These are phyloP conservation scores for Caryocar brasiliense DNA, from an alignment of 441 rosid genomes.

Conservation along the genomic window DNA sequence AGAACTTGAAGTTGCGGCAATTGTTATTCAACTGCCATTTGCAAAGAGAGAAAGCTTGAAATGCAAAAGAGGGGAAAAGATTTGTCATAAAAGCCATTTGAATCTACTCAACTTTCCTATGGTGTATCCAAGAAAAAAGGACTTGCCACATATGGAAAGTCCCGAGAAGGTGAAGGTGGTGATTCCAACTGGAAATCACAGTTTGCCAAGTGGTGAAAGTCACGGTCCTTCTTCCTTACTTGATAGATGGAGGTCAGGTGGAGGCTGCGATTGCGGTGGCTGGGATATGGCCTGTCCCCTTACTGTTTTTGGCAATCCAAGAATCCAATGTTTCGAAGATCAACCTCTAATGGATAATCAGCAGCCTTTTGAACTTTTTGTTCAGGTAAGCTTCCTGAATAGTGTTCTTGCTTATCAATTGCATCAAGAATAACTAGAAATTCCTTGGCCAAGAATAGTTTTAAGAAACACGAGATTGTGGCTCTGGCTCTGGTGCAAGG, in stretches of 20 bases:
- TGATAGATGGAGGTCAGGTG: conserved; percentile 82
- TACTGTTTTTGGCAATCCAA: conserved; percentile 48
- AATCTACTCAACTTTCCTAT: conserved; percentile 45
- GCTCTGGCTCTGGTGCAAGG: too few relatives aligned
- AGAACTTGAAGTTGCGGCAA: conserved; percentile 66
- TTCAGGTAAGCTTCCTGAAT: conserved; percentile 43
- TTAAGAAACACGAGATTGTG: too few relatives aligned
- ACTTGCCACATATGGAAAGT: conserved; percentile 16
- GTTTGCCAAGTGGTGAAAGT: conserved; percentile 49
- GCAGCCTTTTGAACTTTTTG: conserved; percentile 51
- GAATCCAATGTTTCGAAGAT: conserved; percentile 32
- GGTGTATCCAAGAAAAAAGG: conserved; percentile 29
- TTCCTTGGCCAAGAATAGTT: too few relatives aligned
- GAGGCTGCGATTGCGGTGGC: conserved; percentile 97
- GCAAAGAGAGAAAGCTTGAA: conserved; percentile 69
- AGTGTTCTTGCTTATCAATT: background rate
- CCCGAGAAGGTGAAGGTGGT: conserved; percentile 50
- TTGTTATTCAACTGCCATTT: conserved; percentile 54
- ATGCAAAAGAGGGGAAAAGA: conserved; percentile 28
- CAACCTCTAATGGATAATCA: conserved; percentile 40
- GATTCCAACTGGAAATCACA: conserved; percentile 74
- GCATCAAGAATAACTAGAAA: background rate
- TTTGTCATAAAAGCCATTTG: conserved; percentile 22
- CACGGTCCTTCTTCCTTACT: conserved; percentile 64
- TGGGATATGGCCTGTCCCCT: conserved; percentile 99